Base-by-base conservation (phyloP, 2,329 filamentous ascomycete species). In the Pyrenophora tritici-repentis region DNA sequence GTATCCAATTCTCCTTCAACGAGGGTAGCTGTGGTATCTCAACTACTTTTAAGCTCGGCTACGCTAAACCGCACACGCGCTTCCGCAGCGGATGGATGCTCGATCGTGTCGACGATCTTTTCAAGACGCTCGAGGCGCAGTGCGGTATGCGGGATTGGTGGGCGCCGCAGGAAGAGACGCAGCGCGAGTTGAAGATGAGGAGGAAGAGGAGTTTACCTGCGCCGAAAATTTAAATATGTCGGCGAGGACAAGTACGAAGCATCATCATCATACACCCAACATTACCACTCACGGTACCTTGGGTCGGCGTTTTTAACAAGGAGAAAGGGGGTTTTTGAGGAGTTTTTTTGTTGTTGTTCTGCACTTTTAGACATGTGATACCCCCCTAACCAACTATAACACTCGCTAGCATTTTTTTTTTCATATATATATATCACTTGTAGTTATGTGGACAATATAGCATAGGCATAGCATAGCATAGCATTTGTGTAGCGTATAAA, bases 111-210 rank as follows among this genome's bases (percentile, higher is more conserved):
- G 69, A 74, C 34, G 60, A 64, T 9, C 47, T 72, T 5, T 73
- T 74, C 46, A 44, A 62, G 12, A 44, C 52, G 8, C 42, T 74
- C 1, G 72, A 74, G 31, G 62, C 63, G 7, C 58, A 59, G 42
- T 72, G 70, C 31, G 65, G 69, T 3, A 53, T 71, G 13, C 40
- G 63, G 13, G 70, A 73, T 41, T 73, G 71, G 71, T 73, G 69
- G 44, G 59, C 61, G 6, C 68, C 68, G 0, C 49, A 61, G 2
- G 67, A 29, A 48, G 61, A 42, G 36, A 52, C 41, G 31, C 47
- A 59, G 22, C 59, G 37, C 8, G 46, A 60, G 22, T 39, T 61
- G 16, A 57, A 58, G 47, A 58, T 62, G 51, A 41, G 59, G 26
- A 47, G 61, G 36, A 58, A 42, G 44, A 50, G 56, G 32, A 47